These are phyloP conservation scores for Chionographis japonica DNA, from an alignment of 106 monocot species.

Conservation along the genomic window DNA sequence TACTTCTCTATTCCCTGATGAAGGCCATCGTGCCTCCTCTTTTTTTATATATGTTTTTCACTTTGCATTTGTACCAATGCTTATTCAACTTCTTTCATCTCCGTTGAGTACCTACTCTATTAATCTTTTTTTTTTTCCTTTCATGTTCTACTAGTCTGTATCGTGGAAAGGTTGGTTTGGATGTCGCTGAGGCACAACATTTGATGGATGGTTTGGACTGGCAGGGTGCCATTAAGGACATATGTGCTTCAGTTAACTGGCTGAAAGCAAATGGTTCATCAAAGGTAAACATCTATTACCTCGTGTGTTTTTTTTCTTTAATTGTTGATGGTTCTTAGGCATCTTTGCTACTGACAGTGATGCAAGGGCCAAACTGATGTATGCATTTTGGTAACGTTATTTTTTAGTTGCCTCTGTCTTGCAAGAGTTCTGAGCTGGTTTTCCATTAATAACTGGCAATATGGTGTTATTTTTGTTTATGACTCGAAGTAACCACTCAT, in stretches of 20 bases:
- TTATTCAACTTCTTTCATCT: background rate
- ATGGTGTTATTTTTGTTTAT: too few species aligned
- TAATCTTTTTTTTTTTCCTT: background rate
- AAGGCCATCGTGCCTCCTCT: too few species aligned
- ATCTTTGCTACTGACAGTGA: background rate
- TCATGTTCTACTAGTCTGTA: constrained; percentile 55
- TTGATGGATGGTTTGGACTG: constrained; percentile 86
- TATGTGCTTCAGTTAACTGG: constrained; percentile 80
- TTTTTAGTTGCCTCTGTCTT: too few species aligned
- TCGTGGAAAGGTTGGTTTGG: constrained; percentile 88
- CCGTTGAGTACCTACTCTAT: background rate
- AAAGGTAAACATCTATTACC: constrained; percentile 30
- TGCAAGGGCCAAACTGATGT: too few species aligned
- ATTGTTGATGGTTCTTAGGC: background rate
- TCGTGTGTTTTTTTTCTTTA: too few species aligned
- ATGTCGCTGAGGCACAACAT: constrained; percentile 92
- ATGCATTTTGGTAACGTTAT: too few species aligned
- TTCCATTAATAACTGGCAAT: too few species aligned
- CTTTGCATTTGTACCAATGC: background rate
- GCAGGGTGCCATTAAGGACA: constrained; percentile 88
- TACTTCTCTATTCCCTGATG: background rate
- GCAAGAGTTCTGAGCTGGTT: too few species aligned
- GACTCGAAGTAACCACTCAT: too few species aligned
- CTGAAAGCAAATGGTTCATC: constrained; percentile 83
- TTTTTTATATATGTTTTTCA: background rate